A percentile compares a stretch with the other conserved stretches of the same genome.
Conservation (phyloP, 148 eudicot genomes). For the Dianthus caryophyllus region DNA sequence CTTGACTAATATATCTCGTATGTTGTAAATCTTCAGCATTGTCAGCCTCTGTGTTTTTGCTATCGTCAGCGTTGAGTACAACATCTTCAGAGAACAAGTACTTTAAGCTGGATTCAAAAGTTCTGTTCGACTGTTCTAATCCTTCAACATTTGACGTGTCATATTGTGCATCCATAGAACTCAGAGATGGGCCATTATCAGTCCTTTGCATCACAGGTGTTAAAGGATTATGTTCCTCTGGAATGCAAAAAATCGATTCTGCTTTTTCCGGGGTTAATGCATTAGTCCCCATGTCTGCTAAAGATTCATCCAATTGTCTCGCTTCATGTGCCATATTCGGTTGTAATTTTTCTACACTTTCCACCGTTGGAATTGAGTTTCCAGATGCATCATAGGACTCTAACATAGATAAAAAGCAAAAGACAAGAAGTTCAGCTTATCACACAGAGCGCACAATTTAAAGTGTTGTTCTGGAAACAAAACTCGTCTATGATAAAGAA, state of each 20-base stretch:
- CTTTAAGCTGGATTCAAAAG: not conserved
- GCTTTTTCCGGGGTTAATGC: not conserved
- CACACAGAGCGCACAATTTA: too few species aligned
- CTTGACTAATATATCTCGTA: not conserved
- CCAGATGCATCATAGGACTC: too few species aligned
- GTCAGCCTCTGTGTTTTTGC: not conserved
- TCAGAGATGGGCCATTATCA: constrained; percentile 5
- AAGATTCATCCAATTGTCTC: not conserved
- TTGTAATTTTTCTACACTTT: not conserved
- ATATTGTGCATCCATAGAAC: not conserved
- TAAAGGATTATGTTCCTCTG: not conserved
- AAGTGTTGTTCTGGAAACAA: too few species aligned
- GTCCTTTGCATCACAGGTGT: not conserved
- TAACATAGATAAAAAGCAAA: too few species aligned
- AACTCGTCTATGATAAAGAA: too few species aligned
- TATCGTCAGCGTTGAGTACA: not conserved
- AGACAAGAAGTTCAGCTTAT: too few species aligned
- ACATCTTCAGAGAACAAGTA: not conserved
- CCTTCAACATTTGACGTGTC: not conserved
- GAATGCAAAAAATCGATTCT: not conserved
- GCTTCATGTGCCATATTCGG: not conserved
- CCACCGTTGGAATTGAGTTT: too few species aligned
- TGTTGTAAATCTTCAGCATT: not conserved
- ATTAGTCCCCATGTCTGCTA: not conserved
- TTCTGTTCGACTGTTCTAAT: not conserved